A percentile compares a stretch with the other conserved stretches of the same genome.
phyloP scores from a whole-genome alignment of 257 asterid species.

The Fraxinus americana region DNA sequence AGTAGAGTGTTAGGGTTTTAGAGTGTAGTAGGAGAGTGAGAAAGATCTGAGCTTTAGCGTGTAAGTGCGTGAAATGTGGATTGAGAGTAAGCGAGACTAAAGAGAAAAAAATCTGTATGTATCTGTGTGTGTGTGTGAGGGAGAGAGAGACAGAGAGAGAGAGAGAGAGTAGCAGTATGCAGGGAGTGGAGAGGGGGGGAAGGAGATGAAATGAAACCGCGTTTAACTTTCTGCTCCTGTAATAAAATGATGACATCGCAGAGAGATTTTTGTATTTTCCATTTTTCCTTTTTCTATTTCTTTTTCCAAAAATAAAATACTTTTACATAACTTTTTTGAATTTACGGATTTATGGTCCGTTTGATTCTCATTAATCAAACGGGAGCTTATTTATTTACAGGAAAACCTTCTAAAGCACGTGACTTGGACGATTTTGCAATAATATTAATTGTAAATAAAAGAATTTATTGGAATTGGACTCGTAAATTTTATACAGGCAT shows the following conservation, averaged over 20 bases:
- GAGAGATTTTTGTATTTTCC: background rate
- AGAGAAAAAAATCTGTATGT: background rate
- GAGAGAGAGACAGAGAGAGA: constrained; percentile 17
- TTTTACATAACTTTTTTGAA: no score
- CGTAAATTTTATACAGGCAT: no score
- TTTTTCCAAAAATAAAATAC: no score
- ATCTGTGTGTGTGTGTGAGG: constrained; percentile 18
- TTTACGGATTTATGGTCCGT: no score
- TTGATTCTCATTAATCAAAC: no score
- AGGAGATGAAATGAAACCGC: constrained; percentile 1
- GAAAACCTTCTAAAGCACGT: no score
- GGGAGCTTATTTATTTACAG: no score
- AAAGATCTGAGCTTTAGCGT: background rate
- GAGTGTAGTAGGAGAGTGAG: constrained; percentile 1
- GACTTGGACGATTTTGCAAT: no score
- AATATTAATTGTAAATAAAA: no score
- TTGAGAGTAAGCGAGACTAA: constrained; percentile 9
- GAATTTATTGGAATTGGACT: no score
- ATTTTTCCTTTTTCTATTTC: background rate
- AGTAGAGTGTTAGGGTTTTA: constrained; percentile 43
- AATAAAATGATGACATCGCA: background rate
- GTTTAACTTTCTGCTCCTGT: background rate
- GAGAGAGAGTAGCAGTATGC: background rate
- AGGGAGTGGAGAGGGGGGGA: background rate
- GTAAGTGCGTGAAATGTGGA: constrained; percentile 4